Base-by-base conservation (phyloP, 306 rosid species). In the Rosa chinensis region DNA sequence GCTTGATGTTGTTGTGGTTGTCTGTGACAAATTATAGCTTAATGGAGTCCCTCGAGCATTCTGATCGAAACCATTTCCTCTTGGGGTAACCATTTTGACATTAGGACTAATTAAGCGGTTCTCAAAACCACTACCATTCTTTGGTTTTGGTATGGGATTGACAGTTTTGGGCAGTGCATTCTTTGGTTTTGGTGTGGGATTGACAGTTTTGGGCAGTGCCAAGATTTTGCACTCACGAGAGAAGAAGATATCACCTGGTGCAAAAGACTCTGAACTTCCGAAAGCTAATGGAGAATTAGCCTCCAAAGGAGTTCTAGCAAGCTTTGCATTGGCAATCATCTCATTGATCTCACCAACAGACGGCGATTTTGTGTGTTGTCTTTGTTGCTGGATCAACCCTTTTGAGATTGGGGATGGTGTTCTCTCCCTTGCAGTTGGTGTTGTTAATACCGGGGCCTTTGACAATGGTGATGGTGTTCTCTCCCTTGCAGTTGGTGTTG, bases 201-300 rank as follows among this genome's bases (percentile, higher is more conserved):
- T 9, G 8, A 69, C 62, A 64, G 70, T 62, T 50, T 77, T 83
- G 39, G 81, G 83, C 32, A 66, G 76, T 55, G 87, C 85, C 75
- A 77, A 40, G 64, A 83, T 86, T 68, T 61, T 81, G 81, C 78
- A 77, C 49, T 94, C 97, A 0, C 88, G 88, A 13, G 97, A 92
- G 77, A 92, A 94, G 86, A 94, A 94, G 77, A 94, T 90, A 75
- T 92, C 95, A 71, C 93, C 98, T 0, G 92, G 85, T 16, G 90
- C 73, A 83, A 86, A 82, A 0, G 97, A 92, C 14, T 89, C 98
- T 5, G 85, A 82, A 52, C 89, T 92, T 47, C 84, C 91, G 5
- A 73, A 43, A 47, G 63, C 37, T 1, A 67, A 9, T 1, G 77
- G 52, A 61, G 77, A 48, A 64, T 80, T 67, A 48, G 23, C 72